These are phyloP conservation scores for Daldinia caldariorum DNA, from an alignment of 495 filamentous ascomycete species.

Conservation along the genomic window DNA sequence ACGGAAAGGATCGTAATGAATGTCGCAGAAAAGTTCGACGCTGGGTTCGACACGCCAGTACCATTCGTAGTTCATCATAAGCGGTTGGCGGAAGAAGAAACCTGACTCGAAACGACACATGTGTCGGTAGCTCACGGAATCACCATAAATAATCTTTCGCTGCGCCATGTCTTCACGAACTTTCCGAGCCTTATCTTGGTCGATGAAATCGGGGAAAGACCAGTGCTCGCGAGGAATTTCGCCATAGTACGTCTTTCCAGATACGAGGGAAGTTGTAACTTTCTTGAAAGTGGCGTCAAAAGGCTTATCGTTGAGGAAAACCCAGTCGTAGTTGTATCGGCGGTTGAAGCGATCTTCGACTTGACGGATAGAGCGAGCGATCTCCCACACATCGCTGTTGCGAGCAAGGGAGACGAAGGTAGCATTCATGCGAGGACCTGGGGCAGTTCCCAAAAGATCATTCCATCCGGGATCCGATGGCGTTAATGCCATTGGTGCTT, in stretches of 20 bases:
- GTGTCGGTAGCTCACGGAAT: conserved; percentile 89
- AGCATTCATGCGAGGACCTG: conserved; percentile 83
- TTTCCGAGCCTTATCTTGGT: conserved; percentile 82
- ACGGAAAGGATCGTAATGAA: conserved; percentile 84
- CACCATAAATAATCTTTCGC: conserved; percentile 93
- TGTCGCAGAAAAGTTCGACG: conserved; percentile 86
- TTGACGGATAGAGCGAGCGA: conserved; percentile 90
- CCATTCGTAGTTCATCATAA: conserved; percentile 87
- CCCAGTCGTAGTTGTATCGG: conserved; percentile 98
- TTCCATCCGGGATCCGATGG: conserved; percentile 59
- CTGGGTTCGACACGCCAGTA: conserved; percentile 95
- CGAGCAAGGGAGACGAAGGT: conserved; percentile 96
- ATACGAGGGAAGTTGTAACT: conserved; percentile 87
- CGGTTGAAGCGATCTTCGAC: conserved; percentile 98
- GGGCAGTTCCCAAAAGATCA: conserved; percentile 61
- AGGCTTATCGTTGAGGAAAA: conserved; percentile 94
- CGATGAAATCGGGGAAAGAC: conserved; percentile 88
- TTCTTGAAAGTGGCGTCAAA: conserved; percentile 94
- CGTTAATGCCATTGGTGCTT: conserved; percentile 57
- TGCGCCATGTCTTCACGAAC: conserved; percentile 85
- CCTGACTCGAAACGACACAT: conserved; percentile 96
- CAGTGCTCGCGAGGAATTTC: conserved; percentile 85
- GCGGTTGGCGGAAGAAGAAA: conserved; percentile 87
- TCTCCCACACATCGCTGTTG: conserved; percentile 95
- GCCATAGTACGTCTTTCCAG: conserved; percentile 89